Evolutionary conservation across 805 yeast species (phyloP).

Genomic region (Pichia scutulata): DNA sequence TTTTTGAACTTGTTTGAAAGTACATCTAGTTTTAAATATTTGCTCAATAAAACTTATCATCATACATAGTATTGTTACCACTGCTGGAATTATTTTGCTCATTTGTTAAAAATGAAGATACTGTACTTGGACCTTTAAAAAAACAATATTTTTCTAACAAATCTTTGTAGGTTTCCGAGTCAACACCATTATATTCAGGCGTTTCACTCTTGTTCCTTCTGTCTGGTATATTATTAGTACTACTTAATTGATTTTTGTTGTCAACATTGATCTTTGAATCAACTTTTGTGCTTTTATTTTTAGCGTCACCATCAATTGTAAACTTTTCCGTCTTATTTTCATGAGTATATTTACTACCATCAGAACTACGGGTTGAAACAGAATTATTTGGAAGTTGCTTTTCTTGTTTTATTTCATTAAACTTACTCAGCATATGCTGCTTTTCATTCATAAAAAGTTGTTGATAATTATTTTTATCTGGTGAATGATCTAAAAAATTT

Average conservation of each 20-base stretch:
- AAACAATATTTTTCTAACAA: constrained; percentile 56
- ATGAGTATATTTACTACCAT: not conserved
- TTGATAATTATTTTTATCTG: not conserved
- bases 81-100: constrained; percentile 12
- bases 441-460: not conserved
- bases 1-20: not conserved
- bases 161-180: constrained; percentile 49
- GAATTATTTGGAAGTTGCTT: not conserved
- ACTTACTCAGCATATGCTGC: not conserved
- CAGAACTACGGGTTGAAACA: not conserved
- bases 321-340: not conserved
- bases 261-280: not conserved
- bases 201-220: not conserved
- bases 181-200: constrained; percentile 22
- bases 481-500: not conserved
- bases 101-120: constrained; percentile 25
- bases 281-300: not conserved
- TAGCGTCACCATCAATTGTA: not conserved
- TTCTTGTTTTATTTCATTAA: not conserved
- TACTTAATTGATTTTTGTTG: not conserved
- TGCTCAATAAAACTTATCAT: constrained; percentile 20
- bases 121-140: constrained; percentile 35
- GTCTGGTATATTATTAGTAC: constrained; percentile 8
- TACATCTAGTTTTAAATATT: not conserved
- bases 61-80: constrained; percentile 11